Conservation (phyloP, 148 eudicot genomes). For the Simmondsia chinensis region DNA sequence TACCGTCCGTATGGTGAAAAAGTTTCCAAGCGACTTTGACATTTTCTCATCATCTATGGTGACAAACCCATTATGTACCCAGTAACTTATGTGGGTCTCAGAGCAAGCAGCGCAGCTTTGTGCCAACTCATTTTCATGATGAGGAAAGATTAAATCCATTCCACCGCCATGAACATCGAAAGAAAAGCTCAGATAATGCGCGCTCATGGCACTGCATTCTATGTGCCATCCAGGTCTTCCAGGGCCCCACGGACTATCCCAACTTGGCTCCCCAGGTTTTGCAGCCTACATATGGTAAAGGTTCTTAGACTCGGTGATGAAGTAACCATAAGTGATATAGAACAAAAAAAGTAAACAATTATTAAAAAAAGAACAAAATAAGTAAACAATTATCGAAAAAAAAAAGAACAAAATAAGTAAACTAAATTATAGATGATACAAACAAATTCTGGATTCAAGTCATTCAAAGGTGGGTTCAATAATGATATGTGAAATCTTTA, state of each 20-base stretch:
- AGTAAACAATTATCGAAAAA: no score
- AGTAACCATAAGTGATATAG: no score
- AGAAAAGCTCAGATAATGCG: constrained; percentile 44
- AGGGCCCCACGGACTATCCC: constrained; percentile 94
- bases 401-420: no score
- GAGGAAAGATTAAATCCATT: constrained; percentile 79
- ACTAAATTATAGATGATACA: no score
- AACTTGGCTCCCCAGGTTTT: constrained; percentile 74
- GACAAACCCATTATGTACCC: constrained; percentile 94
- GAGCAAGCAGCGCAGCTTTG: constrained; percentile 89
- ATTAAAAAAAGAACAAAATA: neutral
- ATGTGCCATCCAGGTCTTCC: constrained; percentile 99
- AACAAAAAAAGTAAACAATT: neutral
- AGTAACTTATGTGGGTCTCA: constrained; percentile 56
- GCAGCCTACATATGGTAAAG: constrained; percentile 50
- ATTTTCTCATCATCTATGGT: constrained; percentile 69
- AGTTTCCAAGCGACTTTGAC: constrained; percentile 79
- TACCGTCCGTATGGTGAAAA: constrained; percentile 88
- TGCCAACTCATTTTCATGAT: constrained; percentile 93
- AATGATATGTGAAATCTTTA: no score
- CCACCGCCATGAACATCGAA: constrained; percentile 99
- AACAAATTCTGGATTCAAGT: no score
- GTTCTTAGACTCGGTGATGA: no score
- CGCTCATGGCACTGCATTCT: constrained; percentile 99
- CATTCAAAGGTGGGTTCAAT: no score